These are phyloP conservation scores for Naegleria lovaniensis DNA, from an alignment of 208 protist species.

Conservation along the genomic window DNA sequence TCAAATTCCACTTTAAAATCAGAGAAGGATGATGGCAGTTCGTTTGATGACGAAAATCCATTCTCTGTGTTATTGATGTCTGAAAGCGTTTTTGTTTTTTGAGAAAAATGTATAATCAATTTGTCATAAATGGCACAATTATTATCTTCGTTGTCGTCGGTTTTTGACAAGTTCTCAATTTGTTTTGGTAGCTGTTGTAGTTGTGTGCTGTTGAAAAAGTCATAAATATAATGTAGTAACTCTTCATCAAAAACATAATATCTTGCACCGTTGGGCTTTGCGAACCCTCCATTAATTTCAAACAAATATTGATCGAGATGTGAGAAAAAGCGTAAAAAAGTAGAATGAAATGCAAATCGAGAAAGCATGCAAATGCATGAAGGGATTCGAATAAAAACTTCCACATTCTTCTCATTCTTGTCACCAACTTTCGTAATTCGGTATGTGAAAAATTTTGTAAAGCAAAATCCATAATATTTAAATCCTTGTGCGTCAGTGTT, in stretches of 20 bases:
- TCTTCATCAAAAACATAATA: background rate
- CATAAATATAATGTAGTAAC: background rate
- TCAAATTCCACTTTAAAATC: background rate
- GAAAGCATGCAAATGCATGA: background rate
- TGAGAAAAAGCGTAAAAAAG: background rate
- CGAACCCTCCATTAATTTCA: background rate
- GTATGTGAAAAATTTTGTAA: background rate
- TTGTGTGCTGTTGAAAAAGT: background rate
- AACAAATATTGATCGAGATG: background rate
- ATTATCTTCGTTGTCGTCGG: background rate
- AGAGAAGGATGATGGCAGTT: background rate
- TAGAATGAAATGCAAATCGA: background rate
- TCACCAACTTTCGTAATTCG: background rate
- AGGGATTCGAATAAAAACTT: background rate
- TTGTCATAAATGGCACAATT: background rate
- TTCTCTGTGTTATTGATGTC: background rate
- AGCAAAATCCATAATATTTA: constrained; percentile 22
- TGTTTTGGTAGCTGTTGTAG: too few relatives aligned
- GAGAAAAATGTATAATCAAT: background rate
- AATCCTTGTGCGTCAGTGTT: background rate
- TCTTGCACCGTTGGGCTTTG: background rate
- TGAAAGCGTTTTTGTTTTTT: background rate
- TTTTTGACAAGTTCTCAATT: background rate
- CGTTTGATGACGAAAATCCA: background rate
- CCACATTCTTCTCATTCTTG: background rate